Evolutionary conservation across 495 filamentous ascomycete species (phyloP), one percentile per base, ranked within the genome.

Genomic region (Glarea lozoyensis): DNA sequence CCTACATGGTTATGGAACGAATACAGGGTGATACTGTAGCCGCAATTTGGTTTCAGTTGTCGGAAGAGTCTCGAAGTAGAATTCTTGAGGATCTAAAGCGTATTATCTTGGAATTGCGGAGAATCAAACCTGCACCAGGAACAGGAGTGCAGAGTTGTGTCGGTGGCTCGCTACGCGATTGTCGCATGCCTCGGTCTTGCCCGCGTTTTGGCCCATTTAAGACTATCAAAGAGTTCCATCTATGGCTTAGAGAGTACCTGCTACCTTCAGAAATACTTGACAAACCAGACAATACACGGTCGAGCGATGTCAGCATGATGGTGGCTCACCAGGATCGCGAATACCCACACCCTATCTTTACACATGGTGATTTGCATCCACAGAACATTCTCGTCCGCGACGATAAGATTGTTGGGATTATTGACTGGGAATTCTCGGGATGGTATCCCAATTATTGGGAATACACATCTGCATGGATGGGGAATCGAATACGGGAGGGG

Each of bases 401-500:
- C 19, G 50, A 55, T 42, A 40, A 53, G 10, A 48, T 64, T 4
- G 63, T 68, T 17, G 66, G 65, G 2, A 73, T 75, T 36, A 54
- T 74, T 49, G 68, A 75, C 54, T 75, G 70, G 71, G 70, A 74
- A 56, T 65, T 56, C 11, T 64, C 67, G 30, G 69, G 70, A 16
- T 73, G 66, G 63, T 73, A 66, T 57, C 72, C 69, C 11, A 58
- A 60, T 18, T 75, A 75, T 50, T 75, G 67, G 68, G 72, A 76
- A 54, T 73, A 72, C 33, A 68, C 67, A 3, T 45, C 68, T 16
- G 69, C 72, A 5, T 57, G 55, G 47, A 59, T 68, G 52, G 69
- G 66, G 29, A 75, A 74, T 46, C 62, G 63, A 10, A 56, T 59
- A 4, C 64, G 67, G n/a, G 52, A 55, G 27, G 63, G 60, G 30